These are phyloP conservation scores for Fusarium temperatum DNA, from an alignment of 2,329 filamentous ascomycete genomes.

Conservation along the genomic window DNA sequence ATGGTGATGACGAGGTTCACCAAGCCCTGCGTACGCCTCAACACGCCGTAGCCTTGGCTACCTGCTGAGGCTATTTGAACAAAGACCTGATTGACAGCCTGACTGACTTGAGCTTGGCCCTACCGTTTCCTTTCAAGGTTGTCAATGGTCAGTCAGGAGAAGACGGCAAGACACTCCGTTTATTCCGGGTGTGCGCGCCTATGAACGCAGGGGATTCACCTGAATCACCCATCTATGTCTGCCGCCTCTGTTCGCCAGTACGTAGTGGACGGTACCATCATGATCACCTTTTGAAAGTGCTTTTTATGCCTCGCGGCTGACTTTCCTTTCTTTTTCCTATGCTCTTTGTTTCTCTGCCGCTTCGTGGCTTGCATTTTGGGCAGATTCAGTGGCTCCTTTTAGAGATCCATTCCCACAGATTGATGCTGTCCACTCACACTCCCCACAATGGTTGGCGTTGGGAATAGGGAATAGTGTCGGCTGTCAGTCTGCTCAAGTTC, in stretches of 20 bases:
- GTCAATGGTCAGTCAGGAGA: slow-evolving; percentile 3
- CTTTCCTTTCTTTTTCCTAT: slow-evolving; percentile 8
- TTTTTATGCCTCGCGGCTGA: neutral
- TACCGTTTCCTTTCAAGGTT: slow-evolving; percentile 17
- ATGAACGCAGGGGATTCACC: neutral
- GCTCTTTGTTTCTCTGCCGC: slow-evolving; percentile 3
- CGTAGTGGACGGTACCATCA: neutral
- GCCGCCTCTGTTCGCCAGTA: neutral
- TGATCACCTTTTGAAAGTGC: neutral
- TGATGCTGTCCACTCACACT: slow-evolving; percentile 30
- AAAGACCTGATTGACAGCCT: neutral
- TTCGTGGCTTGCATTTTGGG: slow-evolving; percentile 20
- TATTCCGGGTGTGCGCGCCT: slow-evolving; percentile 1
- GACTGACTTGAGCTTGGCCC: slow-evolving; percentile 16
- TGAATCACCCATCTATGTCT: neutral
- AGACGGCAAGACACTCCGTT: slow-evolving; percentile 7
- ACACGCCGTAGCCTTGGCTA: slow-evolving; percentile 13
- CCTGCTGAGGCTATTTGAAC: slow-evolving; percentile 15
- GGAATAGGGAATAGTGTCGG: slow-evolving; percentile 1
- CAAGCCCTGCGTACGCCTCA: slow-evolving; percentile 12
- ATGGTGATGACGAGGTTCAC: neutral
- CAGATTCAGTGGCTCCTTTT: slow-evolving; percentile 26
- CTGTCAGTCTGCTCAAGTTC: neutral
- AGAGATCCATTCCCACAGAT: slow-evolving; percentile 26
- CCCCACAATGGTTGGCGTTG: slow-evolving; percentile 9